Conservation (phyloP, 176 grass and related monocot species). For the Microstegium vimineum region DNA sequence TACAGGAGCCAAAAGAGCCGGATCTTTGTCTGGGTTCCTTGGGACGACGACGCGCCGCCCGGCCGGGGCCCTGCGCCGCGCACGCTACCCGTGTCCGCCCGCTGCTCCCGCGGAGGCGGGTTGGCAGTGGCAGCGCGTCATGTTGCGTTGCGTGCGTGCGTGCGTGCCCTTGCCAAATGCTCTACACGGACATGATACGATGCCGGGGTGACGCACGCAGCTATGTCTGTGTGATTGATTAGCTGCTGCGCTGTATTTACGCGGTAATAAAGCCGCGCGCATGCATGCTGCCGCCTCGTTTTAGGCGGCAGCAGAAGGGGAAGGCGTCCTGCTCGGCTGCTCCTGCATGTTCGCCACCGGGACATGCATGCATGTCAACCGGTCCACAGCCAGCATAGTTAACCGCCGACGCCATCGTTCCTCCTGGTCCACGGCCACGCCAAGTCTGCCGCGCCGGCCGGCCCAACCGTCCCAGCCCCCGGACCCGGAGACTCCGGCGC, state of each 20-base stretch:
- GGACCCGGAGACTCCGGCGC: neutral
- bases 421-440: constrained; percentile 1
- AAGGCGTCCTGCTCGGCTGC: neutral
- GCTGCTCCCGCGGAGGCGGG: neutral
- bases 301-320: neutral
- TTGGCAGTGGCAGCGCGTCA: neutral
- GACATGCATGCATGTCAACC: neutral
- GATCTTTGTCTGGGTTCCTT: neutral
- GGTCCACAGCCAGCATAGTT: neutral
- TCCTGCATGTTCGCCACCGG: neutral
- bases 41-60: neutral
- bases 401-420: neutral
- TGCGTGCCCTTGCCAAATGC: too few relatives aligned
- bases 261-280: neutral
- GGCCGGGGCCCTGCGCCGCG: neutral
- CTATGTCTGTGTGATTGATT: neutral
- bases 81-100: constrained; percentile 1
- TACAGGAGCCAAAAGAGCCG: neutral
- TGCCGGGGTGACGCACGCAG: neutral
- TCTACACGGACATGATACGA: too few relatives aligned
- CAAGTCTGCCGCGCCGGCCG: neutral
- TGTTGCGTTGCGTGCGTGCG: neutral
- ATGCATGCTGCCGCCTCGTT: neutral
- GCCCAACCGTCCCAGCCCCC: neutral
- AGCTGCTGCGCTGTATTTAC: too few relatives aligned